Conservation (phyloP, 768 basidiomycete genomes). For the Hebeloma cylindrosporum region DNA sequence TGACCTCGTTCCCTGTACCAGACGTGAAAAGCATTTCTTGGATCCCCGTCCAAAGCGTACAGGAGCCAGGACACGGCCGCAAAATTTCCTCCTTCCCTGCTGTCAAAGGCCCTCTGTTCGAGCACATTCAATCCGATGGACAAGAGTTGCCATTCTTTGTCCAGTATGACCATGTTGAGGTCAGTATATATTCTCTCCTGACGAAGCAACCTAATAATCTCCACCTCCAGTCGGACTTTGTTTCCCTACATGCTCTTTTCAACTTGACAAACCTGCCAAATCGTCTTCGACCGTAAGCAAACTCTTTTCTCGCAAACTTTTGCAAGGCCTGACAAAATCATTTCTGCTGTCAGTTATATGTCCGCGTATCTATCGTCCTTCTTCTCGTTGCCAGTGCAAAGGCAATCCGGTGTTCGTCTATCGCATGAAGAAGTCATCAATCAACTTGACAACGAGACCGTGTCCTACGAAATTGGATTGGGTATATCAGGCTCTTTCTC, state of each 20-base stretch:
- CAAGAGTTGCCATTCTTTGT: conserved; percentile 79
- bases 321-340: conserved; percentile 1
- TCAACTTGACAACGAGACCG: conserved; percentile 87
- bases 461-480: conserved; percentile 75
- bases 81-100: conserved; percentile 25
- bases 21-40: conserved; percentile 89
- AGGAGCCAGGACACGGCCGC: conserved; percentile 59
- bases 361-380: conserved; percentile 79
- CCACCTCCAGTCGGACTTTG: conserved; percentile 79
- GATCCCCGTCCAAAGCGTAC: conserved; percentile 72
- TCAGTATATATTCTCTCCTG: conserved; percentile 26
- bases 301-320: background rate
- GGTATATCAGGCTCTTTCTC: conserved; percentile 67
- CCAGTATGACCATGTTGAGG: conserved; percentile 92
- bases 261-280: conserved; percentile 73
- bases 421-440: conserved; percentile 90
- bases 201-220: conserved; percentile 4
- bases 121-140: conserved; percentile 69
- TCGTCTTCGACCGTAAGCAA: conserved; percentile 70
- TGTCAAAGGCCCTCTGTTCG: conserved; percentile 46
- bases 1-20: conserved; percentile 88
- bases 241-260: conserved; percentile 76
- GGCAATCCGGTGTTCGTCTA: conserved; percentile 66
- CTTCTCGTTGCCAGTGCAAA: conserved; percentile 83
- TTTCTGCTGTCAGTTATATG: conserved; percentile 54